phyloP scores from a whole-genome alignment of 1,284 basidiomycete genomes.

The Pyrrhoderma lamaoense region DNA sequence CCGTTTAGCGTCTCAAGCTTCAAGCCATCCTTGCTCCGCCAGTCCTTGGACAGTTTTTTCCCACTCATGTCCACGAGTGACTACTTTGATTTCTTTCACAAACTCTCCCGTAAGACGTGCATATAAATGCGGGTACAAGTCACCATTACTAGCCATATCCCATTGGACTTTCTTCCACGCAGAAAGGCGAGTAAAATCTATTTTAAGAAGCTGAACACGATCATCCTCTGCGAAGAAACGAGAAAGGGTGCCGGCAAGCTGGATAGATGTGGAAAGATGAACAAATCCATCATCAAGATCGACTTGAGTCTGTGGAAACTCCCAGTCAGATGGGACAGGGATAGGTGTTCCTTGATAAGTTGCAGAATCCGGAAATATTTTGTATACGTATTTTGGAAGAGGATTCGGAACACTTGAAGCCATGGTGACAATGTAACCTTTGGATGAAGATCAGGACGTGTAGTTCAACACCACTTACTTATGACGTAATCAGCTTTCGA shows the following conservation, averaged over 20 bases:
- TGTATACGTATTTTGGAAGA: conserved; percentile 18
- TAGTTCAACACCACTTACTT: too few relatives aligned
- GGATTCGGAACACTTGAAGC: conserved; percentile 5
- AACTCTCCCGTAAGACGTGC: conserved; percentile 15
- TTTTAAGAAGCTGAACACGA: conserved; percentile 20
- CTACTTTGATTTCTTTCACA: conserved; percentile 13
- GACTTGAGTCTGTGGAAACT: conserved; percentile 18
- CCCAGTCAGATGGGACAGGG: conserved; percentile 14
- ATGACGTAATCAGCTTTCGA: too few relatives aligned
- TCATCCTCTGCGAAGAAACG: conserved; percentile 21
- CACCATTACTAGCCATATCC: conserved; percentile 18
- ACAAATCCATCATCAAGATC: conserved; percentile 23
- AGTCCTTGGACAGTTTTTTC: conserved; percentile 2
- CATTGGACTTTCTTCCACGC: conserved; percentile 17
- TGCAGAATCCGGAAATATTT: conserved; percentile 17
- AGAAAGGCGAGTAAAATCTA: conserved; percentile 17
- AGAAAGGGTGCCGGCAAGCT: conserved; percentile 20
- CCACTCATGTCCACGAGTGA: conserved; percentile 10
- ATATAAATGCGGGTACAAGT: conserved; percentile 18
- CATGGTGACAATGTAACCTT: too few relatives aligned
- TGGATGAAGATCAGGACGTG: too few relatives aligned
- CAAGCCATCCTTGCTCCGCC: conserved; percentile 9
- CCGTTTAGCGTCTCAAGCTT: too few relatives aligned
- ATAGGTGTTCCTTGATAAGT: conserved; percentile 15
- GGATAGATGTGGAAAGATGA: conserved; percentile 20